Percentiles rank a stretch among this genome's conserved stretches.
Evolutionary conservation across 805 yeast species (phyloP).

Genomic region (Candida germanica): DNA sequence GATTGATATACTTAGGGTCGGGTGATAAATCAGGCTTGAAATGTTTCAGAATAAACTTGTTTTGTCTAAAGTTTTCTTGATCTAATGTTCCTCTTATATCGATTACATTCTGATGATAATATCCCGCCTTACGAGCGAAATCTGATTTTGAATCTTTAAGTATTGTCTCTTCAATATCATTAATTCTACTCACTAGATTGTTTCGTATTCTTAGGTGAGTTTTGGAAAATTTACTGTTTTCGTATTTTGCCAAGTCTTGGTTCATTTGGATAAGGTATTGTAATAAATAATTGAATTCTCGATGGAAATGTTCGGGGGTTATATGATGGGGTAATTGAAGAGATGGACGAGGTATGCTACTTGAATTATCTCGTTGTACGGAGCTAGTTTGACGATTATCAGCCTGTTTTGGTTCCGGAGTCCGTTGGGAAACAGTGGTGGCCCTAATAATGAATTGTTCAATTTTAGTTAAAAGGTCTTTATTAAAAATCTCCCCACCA

Average conservation of each 20-base stretch:
- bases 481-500: slow-evolving; percentile 35
- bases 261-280: slow-evolving; percentile 32
- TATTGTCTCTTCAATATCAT: slow-evolving; percentile 30
- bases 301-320: slow-evolving; percentile 31
- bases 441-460: slow-evolving; percentile 41
- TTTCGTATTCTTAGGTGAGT: slow-evolving; percentile 22
- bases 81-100: slow-evolving; percentile 23
- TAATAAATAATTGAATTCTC: slow-evolving; percentile 35
- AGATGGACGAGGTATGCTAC: background rate
- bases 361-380: background rate
- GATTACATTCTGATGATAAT: slow-evolving; percentile 17
- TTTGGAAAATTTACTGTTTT: slow-evolving; percentile 12
- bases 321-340: slow-evolving; percentile 10
- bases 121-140: slow-evolving; percentile 22
- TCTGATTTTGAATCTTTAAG: slow-evolving; percentile 21
- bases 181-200: slow-evolving; percentile 26
- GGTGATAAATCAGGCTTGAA: slow-evolving; percentile 11
- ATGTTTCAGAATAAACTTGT: slow-evolving; percentile 11
- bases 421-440: slow-evolving; percentile 18
- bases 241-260: slow-evolving; percentile 21
- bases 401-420: background rate
- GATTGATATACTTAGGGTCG: slow-evolving; percentile 5
- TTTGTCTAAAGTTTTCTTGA: slow-evolving; percentile 20
- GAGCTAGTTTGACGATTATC: background rate
- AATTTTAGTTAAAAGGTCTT: slow-evolving; percentile 24